These are phyloP conservation scores for Schwanniomyces sp. DNA, from an alignment of 805 yeast genomes.

Conservation along the genomic window DNA sequence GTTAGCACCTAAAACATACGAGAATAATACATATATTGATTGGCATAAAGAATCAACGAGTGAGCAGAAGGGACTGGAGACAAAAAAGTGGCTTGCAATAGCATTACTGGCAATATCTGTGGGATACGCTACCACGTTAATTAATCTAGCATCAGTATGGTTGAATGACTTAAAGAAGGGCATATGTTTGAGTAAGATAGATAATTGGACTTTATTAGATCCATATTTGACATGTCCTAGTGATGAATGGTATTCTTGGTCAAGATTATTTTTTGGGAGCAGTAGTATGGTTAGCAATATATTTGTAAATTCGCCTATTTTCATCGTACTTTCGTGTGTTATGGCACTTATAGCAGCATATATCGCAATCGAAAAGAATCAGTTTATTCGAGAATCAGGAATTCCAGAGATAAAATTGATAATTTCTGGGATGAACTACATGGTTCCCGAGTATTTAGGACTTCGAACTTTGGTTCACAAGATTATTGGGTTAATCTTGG, in stretches of 20 bases:
- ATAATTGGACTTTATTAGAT: conserved; percentile 39
- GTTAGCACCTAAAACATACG: conserved; percentile 21
- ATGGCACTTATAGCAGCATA: conserved; percentile 27
- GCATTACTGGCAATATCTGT: conserved; percentile 44
- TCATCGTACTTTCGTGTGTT: conserved; percentile 23
- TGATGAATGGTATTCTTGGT: conserved; percentile 42
- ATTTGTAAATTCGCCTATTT: conserved; percentile 37
- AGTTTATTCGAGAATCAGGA: conserved; percentile 51
- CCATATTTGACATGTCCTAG: conserved; percentile 46
- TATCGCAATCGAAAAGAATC: conserved; percentile 24
- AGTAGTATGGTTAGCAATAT: conserved; percentile 15
- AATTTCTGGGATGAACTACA: conserved; percentile 61
- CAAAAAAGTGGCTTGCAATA: conserved; percentile 49
- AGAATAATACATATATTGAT: conserved; percentile 46
- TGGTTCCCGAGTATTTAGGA: conserved; percentile 48
- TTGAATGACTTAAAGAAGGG: conserved; percentile 56
- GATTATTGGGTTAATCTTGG: conserved; percentile 56
- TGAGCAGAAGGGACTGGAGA: conserved; percentile 10
- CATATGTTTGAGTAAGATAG: conserved; percentile 39
- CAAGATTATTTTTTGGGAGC: conserved; percentile 23
- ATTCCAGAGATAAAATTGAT: conserved; percentile 72
- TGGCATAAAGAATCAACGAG: conserved; percentile 49
- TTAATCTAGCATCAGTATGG: conserved; percentile 51
- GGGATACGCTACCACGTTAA: conserved; percentile 48
- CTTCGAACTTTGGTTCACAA: conserved; percentile 54